Evolutionary conservation across 2,329 filamentous ascomycete species (phyloP).

Genomic region (Trichoderma sp.): DNA sequence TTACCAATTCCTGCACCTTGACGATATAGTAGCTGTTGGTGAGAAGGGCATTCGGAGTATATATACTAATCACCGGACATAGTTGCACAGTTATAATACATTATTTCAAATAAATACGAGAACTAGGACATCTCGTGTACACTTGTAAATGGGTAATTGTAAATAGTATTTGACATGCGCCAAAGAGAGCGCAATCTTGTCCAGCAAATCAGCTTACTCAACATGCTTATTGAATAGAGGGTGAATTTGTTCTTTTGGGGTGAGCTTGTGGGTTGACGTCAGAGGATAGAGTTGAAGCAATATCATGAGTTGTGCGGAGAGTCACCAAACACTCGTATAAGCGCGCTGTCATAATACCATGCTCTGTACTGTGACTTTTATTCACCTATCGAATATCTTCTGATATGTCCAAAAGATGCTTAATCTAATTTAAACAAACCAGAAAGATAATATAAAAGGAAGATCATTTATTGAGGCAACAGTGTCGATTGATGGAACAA

Average conservation of each 20-base stretch:
- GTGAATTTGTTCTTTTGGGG: not conserved
- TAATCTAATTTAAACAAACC: too few relatives aligned
- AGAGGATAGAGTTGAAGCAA: not conserved
- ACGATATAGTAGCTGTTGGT: too few relatives aligned
- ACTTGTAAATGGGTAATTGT: too few relatives aligned
- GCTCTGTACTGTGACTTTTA: not conserved
- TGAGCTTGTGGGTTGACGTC: not conserved
- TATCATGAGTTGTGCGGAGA: not conserved
- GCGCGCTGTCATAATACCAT: not conserved
- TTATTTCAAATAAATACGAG: not conserved
- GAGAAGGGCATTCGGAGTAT: not conserved
- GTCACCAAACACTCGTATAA: not conserved
- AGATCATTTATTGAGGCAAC: not conserved
- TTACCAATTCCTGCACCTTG: not conserved
- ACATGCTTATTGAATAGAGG: not conserved
- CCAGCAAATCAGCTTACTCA: not conserved
- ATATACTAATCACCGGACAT: not conserved
- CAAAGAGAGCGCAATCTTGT: not conserved
- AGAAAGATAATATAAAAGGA: not conserved
- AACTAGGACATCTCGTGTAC: not conserved
- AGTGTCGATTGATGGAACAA: not conserved
- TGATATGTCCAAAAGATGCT: too few relatives aligned
- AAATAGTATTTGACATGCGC: too few relatives aligned
- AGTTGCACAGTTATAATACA: not conserved
- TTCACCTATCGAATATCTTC: accelerated